Percentiles rank a stretch among this genome's conserved stretches.
These are phyloP conservation scores for Alternaria angustiovoidea DNA, from an alignment of 2,329 filamentous ascomycete genomes.

Conservation along the genomic window DNA sequence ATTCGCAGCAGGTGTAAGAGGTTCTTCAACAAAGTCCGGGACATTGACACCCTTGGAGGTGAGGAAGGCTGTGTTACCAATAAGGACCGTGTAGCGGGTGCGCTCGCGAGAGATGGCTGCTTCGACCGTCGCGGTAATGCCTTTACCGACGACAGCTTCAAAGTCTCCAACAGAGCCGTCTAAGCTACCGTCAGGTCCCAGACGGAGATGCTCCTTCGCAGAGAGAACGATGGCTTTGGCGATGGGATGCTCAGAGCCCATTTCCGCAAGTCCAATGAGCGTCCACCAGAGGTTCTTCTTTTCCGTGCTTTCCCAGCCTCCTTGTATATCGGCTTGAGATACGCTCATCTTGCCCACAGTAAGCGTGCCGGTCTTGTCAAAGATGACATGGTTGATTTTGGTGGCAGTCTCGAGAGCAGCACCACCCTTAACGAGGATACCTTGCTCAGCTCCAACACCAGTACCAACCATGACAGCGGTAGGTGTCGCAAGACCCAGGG, in stretches of 20 bases:
- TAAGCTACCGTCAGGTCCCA: slow-evolving; percentile 75
- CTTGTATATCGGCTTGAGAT: slow-evolving; percentile 71
- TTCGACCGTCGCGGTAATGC: slow-evolving; percentile 83
- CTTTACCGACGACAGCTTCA: slow-evolving; percentile 80
- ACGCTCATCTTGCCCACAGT: slow-evolving; percentile 97
- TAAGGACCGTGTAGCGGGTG: slow-evolving; percentile 76
- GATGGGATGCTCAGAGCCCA: slow-evolving; percentile 94
- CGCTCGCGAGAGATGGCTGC: slow-evolving; percentile 73
- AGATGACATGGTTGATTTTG: slow-evolving; percentile 85
- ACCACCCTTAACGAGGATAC: slow-evolving; percentile 97
- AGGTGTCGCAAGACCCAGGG: slow-evolving; percentile 92
- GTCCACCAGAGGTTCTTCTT: slow-evolving; percentile 88
- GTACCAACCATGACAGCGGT: slow-evolving; percentile 99
- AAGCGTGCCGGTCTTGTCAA: slow-evolving; percentile 96
- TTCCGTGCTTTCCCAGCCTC: slow-evolving; percentile 74
- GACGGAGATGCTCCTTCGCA: slow-evolving; percentile 77
- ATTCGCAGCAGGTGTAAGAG: slow-evolving; percentile 51
- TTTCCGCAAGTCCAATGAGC: slow-evolving; percentile 93
- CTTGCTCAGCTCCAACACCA: slow-evolving; percentile 93
- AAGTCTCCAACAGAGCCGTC: slow-evolving; percentile 89
- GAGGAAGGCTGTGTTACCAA: slow-evolving; percentile 84
- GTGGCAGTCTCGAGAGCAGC: slow-evolving; percentile 90
- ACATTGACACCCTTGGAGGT: slow-evolving; percentile 73
- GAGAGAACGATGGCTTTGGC: slow-evolving; percentile 83
- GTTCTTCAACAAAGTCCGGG: slow-evolving; percentile 62